Evolutionary conservation across 331 rosid genomes (phyloP), one percentile per base, ranked within the genome.

Genomic region (Malus hybrid): DNA sequence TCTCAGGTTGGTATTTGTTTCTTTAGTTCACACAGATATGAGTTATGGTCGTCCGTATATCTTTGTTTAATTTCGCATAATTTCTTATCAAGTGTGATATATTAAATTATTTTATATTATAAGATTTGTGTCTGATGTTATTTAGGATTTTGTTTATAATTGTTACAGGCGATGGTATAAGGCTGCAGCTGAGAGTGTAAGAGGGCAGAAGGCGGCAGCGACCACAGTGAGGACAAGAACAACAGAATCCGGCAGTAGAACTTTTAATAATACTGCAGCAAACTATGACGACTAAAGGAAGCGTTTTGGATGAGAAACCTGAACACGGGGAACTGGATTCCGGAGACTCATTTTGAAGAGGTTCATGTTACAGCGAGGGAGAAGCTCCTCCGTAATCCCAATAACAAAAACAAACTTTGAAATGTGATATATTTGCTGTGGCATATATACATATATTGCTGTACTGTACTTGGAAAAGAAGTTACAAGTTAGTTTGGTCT

Each of bases 241-340:
- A 42, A 67, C n/a, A 1, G 56, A 78, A 76, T 2, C 27, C 0
- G 31, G 74, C 6, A 10, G 31, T 46, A 15, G 19, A 32, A 29
- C 8, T 18, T 1, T 24, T 11, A 24, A 60, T 6, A 27, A 60
- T 24, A 11, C 6, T 24, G 36, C 48, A 19, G 34, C 15, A 18
- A 67, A 28, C 13, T 22, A 5, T 6, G 64, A 15, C 29, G 69
- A 70, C 54, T 75, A 72, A 73, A 80, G 42, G 33, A 46, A 48
- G 70, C 13, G 0, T 87, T 83, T 86, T 92, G 96, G 97, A 90
- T 90, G 96, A 93, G 86, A 80, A 87, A 88, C 85, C 93, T 89
- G 2, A 87, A 82, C 77, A 88, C 81, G 10, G 96, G 92, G 59
- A 83, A 88, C 74, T 90, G 93, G 96, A 78, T 88, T 76, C 93